A percentile compares a stretch with the other conserved stretches of the same genome.
phyloP scores from a whole-genome alignment of 2,329 filamentous ascomycete species.

The Hymenotorrendiella dingleyae region DNA sequence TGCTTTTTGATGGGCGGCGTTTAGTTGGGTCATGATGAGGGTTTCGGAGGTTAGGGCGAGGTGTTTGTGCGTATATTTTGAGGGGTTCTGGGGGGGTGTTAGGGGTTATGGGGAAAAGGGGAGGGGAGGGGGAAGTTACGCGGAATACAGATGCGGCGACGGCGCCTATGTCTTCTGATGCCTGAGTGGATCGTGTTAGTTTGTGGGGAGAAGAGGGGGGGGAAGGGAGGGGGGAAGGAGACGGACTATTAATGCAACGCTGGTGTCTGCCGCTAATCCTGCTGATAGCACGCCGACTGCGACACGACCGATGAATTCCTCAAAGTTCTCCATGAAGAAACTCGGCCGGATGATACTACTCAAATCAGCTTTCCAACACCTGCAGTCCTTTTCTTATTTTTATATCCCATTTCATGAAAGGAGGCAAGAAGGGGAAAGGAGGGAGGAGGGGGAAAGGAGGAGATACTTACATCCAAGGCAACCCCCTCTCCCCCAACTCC shows the following conservation, averaged over 20 bases:
- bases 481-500: slow-evolving; percentile 12
- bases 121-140: slow-evolving; percentile 3
- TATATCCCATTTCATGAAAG: too few relatives aligned
- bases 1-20: slow-evolving; percentile 9
- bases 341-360: slow-evolving; percentile 45
- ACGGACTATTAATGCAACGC: slow-evolving; percentile 11
- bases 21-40: slow-evolving; percentile 14
- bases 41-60: slow-evolving; percentile 12
- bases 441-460: neutral
- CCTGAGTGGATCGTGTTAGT: slow-evolving; percentile 3
- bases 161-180: slow-evolving; percentile 19
- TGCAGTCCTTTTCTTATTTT: too few relatives aligned
- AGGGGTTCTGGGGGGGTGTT: slow-evolving; percentile 8
- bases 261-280: slow-evolving; percentile 14
- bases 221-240: too few relatives aligned
- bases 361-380: too few relatives aligned
- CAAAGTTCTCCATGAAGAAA: slow-evolving; percentile 47
- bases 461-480: slow-evolving; percentile 18
- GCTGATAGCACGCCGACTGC: slow-evolving; percentile 11
- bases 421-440: too few relatives aligned
- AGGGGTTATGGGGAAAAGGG: neutral
- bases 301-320: slow-evolving; percentile 15
- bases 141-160: slow-evolving; percentile 17
- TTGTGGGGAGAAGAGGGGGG: too few relatives aligned
- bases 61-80: slow-evolving; percentile 10